Percentiles rank a stretch among this genome's conserved stretches.
These are phyloP conservation scores for Groenewaldozyma tartarivorans DNA, from an alignment of 805 yeast genomes.

Conservation along the genomic window DNA sequence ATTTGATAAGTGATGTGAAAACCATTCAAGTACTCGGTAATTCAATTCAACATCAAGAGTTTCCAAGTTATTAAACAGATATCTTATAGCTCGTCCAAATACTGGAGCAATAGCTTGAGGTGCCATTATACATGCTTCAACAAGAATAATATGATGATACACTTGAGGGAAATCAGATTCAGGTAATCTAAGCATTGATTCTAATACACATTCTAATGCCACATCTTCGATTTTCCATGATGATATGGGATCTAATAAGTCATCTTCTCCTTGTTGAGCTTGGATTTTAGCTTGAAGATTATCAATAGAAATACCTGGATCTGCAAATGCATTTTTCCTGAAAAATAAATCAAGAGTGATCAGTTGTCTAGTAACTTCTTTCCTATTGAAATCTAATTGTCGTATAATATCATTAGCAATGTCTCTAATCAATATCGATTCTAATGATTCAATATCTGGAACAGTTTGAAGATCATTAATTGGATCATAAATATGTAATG, in stretches of 20 bases:
- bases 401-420: conserved; percentile 64
- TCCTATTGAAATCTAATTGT: conserved; percentile 80
- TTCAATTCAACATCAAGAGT: conserved; percentile 68
- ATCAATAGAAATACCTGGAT: conserved; percentile 71
- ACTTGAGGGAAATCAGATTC: conserved; percentile 53
- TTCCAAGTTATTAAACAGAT: conserved; percentile 58
- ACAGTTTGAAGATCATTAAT: conserved; percentile 49
- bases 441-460: conserved; percentile 42
- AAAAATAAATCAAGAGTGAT: conserved; percentile 66
- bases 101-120: conserved; percentile 86
- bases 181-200: conserved; percentile 71
- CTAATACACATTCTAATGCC: conserved; percentile 71
- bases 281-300: conserved; percentile 34
- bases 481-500: conserved; percentile 50
- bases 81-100: conserved; percentile 84
- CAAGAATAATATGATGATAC: conserved; percentile 75
- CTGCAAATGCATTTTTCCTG: conserved; percentile 52
- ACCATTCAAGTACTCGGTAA: conserved; percentile 76
- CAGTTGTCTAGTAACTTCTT: conserved; percentile 76
- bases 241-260: conserved; percentile 31
- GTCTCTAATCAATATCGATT: conserved; percentile 63
- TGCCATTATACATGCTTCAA: conserved; percentile 78
- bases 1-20: conserved; percentile 84
- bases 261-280: conserved; percentile 17
- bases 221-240: conserved; percentile 91